Percentiles rank a stretch among this genome's conserved stretches.
These are phyloP conservation scores for Capillidium heterosporum DNA, from an alignment of 371 early-diverging fungal genomes.

Conservation along the genomic window DNA sequence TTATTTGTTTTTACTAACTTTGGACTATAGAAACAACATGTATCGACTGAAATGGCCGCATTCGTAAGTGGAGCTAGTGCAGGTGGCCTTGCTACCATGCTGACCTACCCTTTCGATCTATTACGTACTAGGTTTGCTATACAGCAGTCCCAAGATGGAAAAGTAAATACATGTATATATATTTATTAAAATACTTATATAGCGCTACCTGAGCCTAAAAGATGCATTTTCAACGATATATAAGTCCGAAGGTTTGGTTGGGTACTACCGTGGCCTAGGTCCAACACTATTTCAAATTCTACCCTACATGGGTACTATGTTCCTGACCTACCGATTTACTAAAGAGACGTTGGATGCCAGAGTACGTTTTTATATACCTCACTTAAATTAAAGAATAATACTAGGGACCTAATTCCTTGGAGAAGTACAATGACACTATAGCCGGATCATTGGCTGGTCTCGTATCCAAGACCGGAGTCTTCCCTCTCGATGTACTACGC, in stretches of 20 bases:
- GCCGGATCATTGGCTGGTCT: constrained; percentile 35
- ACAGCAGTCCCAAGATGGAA: constrained; percentile 38
- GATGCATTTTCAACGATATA: constrained; percentile 43
- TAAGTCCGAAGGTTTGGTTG: constrained; percentile 46
- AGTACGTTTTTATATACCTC: neutral
- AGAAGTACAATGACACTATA: neutral
- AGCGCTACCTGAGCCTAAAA: constrained; percentile 29
- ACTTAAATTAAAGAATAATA: neutral
- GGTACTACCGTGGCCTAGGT: constrained; percentile 74
- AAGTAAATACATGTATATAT: neutral
- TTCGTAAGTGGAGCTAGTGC: constrained; percentile 53
- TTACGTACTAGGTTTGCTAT: constrained; percentile 80
- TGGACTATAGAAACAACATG: constrained; percentile 4
- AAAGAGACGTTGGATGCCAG: constrained; percentile 20
- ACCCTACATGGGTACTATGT: constrained; percentile 83
- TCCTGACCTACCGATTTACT: constrained; percentile 47
- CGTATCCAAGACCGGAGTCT: constrained; percentile 63
- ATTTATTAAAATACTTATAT: neutral
- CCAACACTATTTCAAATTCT: constrained; percentile 73
- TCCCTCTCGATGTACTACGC: constrained; percentile 79
- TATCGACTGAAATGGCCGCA: constrained; percentile 20
- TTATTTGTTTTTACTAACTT: constrained; percentile 3
- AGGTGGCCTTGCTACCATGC: constrained; percentile 55
- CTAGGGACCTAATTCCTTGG: neutral
- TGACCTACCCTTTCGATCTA: constrained; percentile 86